A percentile compares a stretch with the other conserved stretches of the same genome.
Evolutionary conservation across 371 early-diverging fungal species (phyloP).

Genomic region (Coemansia sp.): DNA sequence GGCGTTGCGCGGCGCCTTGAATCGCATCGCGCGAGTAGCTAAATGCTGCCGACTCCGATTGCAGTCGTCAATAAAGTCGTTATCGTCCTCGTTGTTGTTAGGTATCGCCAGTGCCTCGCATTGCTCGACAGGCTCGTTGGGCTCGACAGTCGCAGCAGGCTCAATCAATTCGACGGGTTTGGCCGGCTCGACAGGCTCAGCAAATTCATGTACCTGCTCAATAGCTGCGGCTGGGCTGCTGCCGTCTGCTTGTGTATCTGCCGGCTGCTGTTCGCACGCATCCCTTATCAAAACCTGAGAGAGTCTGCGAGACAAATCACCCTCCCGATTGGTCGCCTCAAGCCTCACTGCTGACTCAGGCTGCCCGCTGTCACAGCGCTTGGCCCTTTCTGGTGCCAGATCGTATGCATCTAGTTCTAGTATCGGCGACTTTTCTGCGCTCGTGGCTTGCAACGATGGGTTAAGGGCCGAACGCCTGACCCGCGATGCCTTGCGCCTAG

Average conservation of each 20-base stretch:
- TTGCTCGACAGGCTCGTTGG: neutral
- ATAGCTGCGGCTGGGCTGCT: too few relatives aligned
- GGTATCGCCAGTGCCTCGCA: neutral
- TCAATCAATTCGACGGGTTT: neutral
- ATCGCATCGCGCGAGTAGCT: constrained; percentile 37
- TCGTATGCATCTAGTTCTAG: neutral
- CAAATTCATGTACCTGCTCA: too few relatives aligned
- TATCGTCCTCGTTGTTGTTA: neutral
- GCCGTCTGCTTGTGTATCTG: neutral
- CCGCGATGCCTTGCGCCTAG: constrained; percentile 19
- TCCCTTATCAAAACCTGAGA: constrained; percentile 3
- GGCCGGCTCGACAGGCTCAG: neutral
- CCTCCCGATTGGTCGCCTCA: neutral
- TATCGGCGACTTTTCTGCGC: neutral
- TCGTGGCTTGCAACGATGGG: neutral
- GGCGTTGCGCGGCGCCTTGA: constrained; percentile 42
- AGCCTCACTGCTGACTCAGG: neutral
- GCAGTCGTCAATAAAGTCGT: neutral
- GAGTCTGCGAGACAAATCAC: constrained; percentile 5
- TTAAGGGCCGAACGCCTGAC: constrained; percentile 7
- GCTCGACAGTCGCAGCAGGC: too few relatives aligned
- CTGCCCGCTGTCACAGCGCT: neutral
- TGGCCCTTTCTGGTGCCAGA: too few relatives aligned
- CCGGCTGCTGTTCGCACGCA: neutral
- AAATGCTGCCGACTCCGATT: constrained; percentile 24